Conservation (phyloP, 208 protist species). For the Zelonia costaricensis region DNA sequence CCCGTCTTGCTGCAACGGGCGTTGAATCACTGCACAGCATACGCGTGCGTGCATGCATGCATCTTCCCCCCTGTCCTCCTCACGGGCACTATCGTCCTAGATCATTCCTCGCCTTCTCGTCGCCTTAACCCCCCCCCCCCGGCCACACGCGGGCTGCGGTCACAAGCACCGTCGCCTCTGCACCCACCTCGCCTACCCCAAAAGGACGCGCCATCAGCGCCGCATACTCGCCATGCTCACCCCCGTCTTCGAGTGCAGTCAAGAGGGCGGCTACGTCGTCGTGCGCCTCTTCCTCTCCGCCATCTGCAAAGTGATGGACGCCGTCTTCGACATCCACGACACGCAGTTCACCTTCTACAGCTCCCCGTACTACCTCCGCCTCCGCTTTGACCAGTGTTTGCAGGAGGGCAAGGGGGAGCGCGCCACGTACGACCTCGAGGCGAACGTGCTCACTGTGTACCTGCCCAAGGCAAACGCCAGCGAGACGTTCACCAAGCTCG, state of each 20-base stretch:
- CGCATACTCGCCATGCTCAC: slow-evolving; percentile 73
- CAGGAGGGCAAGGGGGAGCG: slow-evolving; percentile 71
- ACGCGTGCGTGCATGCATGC: no score
- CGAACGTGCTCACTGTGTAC: slow-evolving; percentile 69
- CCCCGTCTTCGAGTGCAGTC: slow-evolving; percentile 76
- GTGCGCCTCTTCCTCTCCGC: slow-evolving; percentile 72
- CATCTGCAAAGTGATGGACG: slow-evolving; percentile 77
- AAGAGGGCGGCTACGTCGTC: slow-evolving; percentile 84
- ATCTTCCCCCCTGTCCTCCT: no score
- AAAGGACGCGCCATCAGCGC: no score
- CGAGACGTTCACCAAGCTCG: slow-evolving; percentile 77
- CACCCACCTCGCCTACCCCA: neutral
- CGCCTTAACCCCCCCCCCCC: no score
- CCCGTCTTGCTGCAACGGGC: no score
- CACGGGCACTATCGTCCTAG: no score
- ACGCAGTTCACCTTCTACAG: slow-evolving; percentile 90
- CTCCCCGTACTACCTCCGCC: slow-evolving; percentile 87
- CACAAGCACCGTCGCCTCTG: neutral
- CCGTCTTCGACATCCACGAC: slow-evolving; percentile 79
- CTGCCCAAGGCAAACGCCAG: slow-evolving; percentile 78
- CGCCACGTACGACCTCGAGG: slow-evolving; percentile 82
- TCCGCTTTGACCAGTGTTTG: slow-evolving; percentile 83
- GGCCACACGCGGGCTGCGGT: no score
- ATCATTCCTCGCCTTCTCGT: no score
- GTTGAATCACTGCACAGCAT: no score